Base-by-base conservation (phyloP, 257 asterid species). In the Nicotiana benthamiana region DNA sequence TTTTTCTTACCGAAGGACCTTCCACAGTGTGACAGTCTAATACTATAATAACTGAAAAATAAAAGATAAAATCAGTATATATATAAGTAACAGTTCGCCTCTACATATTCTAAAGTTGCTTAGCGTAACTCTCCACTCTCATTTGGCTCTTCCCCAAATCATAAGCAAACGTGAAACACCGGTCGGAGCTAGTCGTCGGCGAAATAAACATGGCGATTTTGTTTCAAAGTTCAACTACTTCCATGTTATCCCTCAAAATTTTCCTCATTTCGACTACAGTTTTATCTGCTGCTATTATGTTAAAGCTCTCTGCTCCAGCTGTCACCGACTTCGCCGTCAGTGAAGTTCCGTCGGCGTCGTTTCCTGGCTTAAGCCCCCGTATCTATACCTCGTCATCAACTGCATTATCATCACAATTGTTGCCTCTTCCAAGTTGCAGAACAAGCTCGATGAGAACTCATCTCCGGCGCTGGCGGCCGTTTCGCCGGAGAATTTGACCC, bases 311-410 rank as follows among this genome's bases (percentile, higher is more conserved):
- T 18, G 86, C 78, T 20, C 95, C 95, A 3, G 87, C 84, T 0
- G 24, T 89, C 9, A 75, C 91, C 2, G 93, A 90, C 4, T 83
- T 93, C 80, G 89, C 90, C 30, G 91, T 83, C 52, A 75, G 70
- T 4, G 91, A 91, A 18, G 84, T 91, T 1, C 96, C 96, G 2
- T 86, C 93, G 87, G 78, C 86, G 64, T 86, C 84, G 88, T 87
- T 51, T 88, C 98, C 0, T 94, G 98, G 98, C 89, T 93, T 54
- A 86, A 75, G 48, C 98, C 98, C 1, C 98, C 97, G 26, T 94
- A 94, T 40, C 77, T 94, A 24, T 94, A 93, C 89, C 92, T 93
- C 60, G 80, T 94, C 75, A 86, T 93, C 83, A 94, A 94, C 87
- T 92, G 90, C 85, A 92, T 94, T 87, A 93, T 94, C 88, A 77